Base-by-base conservation (phyloP, 2,329 filamentous ascomycete genomes). In the Fusarium luffae region DNA sequence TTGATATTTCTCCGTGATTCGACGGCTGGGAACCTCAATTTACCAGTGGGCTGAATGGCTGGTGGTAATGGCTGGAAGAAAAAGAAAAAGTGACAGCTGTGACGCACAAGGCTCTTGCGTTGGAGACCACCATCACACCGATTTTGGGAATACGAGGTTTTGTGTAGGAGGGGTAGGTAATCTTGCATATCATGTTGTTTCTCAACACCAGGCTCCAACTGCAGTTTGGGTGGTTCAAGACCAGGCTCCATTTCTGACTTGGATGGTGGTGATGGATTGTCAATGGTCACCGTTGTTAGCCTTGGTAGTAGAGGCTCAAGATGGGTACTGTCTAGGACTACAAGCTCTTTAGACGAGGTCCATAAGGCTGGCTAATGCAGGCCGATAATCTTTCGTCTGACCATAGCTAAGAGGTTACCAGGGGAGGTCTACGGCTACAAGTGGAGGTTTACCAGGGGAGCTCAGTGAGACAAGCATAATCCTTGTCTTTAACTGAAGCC, bases 311-410 rank as follows among this genome's bases (percentile, higher is more conserved):
- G 57, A 70, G 46, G 67, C 67, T 69, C 61, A 69, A 62, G 32
- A 37, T 34, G 32, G 47, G 37, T 40, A 55, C 49, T 27, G 25
- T 19, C 8, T 51, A 2, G 34, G 34, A 37, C 23, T 27, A 3
- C 4, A 52, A 58, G 55, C 13, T 41, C 23, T 27, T 16, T 51
- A 27, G 49, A 51, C 49, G 18, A 42, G 40, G 25, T 14, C 37
- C 32, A 14, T 68, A 70, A 68, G 67, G 67, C 67, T 68, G 57
- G 67, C 62, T 70, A 70, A 70, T 69, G 67, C 67, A 69, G 47
- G 60, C 41, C 49, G 27, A 32, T 18, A 56, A 32, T n/a, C 32
- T 51, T 5, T 46, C n/a, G 48, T 66, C 54, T 59, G 28, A 46
- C 54, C 27, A 46, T 21, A 21, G 21, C 21, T 21, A 21, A 21